These are phyloP conservation scores for Syncephalis plumigaleata DNA, from an alignment of 371 early-diverging fungal genomes.

Conservation along the genomic window DNA sequence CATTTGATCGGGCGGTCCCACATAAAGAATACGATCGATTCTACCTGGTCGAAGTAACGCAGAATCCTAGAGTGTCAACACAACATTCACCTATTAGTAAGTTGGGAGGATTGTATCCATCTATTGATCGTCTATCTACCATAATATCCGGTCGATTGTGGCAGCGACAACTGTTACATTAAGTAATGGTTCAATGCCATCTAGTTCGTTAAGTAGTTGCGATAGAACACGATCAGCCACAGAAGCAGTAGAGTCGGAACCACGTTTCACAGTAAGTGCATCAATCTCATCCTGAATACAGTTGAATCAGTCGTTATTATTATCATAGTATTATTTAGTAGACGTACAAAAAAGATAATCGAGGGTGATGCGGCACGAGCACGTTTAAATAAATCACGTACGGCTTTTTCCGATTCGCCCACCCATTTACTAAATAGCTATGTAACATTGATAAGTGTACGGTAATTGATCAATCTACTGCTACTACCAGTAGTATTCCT, in stretches of 20 bases:
- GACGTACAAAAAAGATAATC: slow-evolving; percentile 89
- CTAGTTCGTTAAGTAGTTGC: slow-evolving; percentile 86
- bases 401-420: slow-evolving; percentile 95
- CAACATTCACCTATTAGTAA: background rate
- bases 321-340: background rate
- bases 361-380: slow-evolving; percentile 90
- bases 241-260: slow-evolving; percentile 49
- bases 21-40: slow-evolving; percentile 88
- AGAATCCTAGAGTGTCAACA: slow-evolving; percentile 35
- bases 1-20: slow-evolving; percentile 70
- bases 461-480: background rate
- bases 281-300: slow-evolving; percentile 86
- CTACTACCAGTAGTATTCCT: background rate
- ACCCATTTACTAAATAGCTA: slow-evolving; percentile 95
- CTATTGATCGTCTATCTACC: slow-evolving; percentile 18
- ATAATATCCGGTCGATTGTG: slow-evolving; percentile 98
- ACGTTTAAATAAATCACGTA: slow-evolving; percentile 85
- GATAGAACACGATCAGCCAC: slow-evolving; percentile 88
- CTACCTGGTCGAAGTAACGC: slow-evolving; percentile 93
- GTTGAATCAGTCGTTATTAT: background rate
- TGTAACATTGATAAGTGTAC: background rate
- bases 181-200: slow-evolving; percentile 88
- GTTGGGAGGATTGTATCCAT: background rate
- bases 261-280: slow-evolving; percentile 77
- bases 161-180: slow-evolving; percentile 96